Percentiles rank a stretch among this genome's conserved stretches.
Conservation (phyloP, 2,329 filamentous ascomycete genomes). For the Verticillium isaacii region DNA sequence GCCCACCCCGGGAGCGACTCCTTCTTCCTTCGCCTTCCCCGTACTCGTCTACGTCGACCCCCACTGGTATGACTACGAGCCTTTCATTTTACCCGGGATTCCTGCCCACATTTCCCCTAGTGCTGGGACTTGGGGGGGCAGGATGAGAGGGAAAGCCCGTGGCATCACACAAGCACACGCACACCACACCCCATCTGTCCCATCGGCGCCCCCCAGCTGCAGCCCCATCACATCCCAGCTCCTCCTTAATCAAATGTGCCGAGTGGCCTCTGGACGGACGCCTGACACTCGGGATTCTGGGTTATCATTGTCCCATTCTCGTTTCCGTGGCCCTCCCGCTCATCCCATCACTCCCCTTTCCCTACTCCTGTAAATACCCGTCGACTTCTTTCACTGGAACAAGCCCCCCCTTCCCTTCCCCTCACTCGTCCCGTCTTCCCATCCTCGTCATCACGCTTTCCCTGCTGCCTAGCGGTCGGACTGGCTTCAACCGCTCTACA, state of each 20-base stretch:
- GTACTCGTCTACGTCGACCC: neutral
- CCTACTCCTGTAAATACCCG: neutral
- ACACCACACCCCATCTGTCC: constrained; percentile 3
- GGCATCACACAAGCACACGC: neutral
- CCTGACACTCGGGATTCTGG: neutral
- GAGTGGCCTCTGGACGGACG: constrained; percentile 9
- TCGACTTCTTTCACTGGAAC: neutral
- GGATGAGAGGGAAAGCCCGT: neutral
- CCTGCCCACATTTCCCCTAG: neutral
- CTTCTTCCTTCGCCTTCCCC: neutral
- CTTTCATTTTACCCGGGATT: neutral
- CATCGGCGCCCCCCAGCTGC: constrained; percentile 9
- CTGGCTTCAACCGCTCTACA: neutral
- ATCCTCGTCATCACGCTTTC: neutral
- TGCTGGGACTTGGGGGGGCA: neutral
- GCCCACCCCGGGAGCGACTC: no score
- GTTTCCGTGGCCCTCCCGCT: neutral
- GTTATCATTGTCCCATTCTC: neutral
- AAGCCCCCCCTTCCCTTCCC: neutral
- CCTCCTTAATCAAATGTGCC: constrained; percentile 15
- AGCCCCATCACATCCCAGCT: constrained; percentile 14
- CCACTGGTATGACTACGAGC: neutral
- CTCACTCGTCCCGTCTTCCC: neutral
- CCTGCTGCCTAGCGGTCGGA: neutral
- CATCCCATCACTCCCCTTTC: neutral